These are phyloP conservation scores for Perkinsus marinus DNA, from an alignment of 169 alveolate species.

Conservation along the genomic window DNA sequence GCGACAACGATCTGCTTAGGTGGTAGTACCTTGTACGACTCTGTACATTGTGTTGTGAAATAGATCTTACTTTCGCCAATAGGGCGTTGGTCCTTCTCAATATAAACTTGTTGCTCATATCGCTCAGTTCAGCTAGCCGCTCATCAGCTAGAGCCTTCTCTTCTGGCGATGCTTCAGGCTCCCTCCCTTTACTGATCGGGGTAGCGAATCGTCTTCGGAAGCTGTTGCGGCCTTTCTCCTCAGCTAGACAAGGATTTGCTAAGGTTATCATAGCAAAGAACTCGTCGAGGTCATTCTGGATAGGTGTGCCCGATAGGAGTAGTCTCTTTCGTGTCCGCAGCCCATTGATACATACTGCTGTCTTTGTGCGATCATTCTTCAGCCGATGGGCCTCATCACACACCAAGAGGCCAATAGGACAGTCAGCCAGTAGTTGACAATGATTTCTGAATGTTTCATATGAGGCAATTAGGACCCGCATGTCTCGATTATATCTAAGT, in stretches of 20 bases:
- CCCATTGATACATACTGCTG: constrained; percentile 63
- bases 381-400: constrained; percentile 92
- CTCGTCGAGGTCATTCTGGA: constrained; percentile 72
- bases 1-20: constrained; percentile 54
- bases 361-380: constrained; percentile 76
- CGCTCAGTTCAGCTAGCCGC: constrained; percentile 63
- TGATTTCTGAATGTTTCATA: constrained; percentile 79
- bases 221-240: constrained; percentile 38
- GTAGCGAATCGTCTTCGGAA: constrained; percentile 24
- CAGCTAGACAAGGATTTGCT: constrained; percentile 71
- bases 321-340: constrained; percentile 72
- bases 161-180: constrained; percentile 69
- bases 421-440: constrained; percentile 56
- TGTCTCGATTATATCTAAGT: not conserved
- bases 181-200: constrained; percentile 69
- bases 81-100: constrained; percentile 69
- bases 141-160: constrained; percentile 66
- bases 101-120: constrained; percentile 68
- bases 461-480: constrained; percentile 66
- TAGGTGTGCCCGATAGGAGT: constrained; percentile 73
- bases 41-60: not conserved
- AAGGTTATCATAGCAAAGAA: constrained; percentile 65
- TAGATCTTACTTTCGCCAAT: constrained; percentile 35
- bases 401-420: constrained; percentile 76
- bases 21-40: constrained; percentile 43